phyloP scores from a whole-genome alignment of 108 stramenopile genomes.

The Stephanodiscus triporus region DNA sequence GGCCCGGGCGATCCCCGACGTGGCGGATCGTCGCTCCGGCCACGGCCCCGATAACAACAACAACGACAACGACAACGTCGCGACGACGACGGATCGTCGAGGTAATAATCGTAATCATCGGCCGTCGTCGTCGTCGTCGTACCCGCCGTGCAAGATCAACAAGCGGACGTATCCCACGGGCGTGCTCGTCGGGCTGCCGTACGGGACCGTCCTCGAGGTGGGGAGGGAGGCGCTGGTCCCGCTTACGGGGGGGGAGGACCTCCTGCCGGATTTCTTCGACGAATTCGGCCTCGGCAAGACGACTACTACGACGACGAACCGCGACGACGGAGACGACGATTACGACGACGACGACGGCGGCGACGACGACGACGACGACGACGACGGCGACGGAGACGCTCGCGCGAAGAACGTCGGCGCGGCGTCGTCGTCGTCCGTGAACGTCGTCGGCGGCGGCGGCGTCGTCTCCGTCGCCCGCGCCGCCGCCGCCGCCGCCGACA shows the following conservation, averaged over 20 bases:
- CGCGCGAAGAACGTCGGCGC: not conserved
- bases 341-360: slow-evolving; percentile 16
- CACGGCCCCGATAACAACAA: not conserved
- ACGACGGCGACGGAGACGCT: not conserved
- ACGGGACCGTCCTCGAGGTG: slow-evolving; percentile 85
- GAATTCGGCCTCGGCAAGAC: slow-evolving; percentile 26
- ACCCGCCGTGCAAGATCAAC: slow-evolving; percentile 75
- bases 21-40: not conserved
- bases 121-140: slow-evolving; percentile 8
- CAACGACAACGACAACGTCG: not conserved
- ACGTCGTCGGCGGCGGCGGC: too few relatives aligned
- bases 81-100: too few relatives aligned
- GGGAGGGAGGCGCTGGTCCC: slow-evolving; percentile 47
- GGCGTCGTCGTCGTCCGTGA: too few relatives aligned
- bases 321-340: not conserved
- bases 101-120: too few relatives aligned
- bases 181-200: slow-evolving; percentile 71
- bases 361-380: slow-evolving; percentile 27
- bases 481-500: slow-evolving; percentile 55
- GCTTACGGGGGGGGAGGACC: slow-evolving; percentile 66
- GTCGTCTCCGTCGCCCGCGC: not conserved
- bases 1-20: slow-evolving; percentile 56
- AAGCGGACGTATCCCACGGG: slow-evolving; percentile 71
- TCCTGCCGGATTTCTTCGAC: slow-evolving; percentile 45
- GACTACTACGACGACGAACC: not conserved